Evolutionary conservation across 2,329 filamentous ascomycete species (phyloP).

Genomic region (Cercospora canescens): DNA sequence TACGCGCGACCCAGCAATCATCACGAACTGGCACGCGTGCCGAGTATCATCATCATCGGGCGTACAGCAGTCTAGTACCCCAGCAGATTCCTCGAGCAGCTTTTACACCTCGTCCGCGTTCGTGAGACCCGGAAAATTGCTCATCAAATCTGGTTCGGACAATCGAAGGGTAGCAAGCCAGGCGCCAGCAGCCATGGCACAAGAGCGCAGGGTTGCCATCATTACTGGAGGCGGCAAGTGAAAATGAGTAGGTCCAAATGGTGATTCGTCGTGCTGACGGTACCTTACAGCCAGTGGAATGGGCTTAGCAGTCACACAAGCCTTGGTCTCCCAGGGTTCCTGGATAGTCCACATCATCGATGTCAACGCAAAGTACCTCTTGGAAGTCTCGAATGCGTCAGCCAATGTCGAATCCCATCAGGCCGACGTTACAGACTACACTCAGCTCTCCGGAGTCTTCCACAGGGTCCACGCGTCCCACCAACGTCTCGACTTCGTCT

Average conservation of each 20-base stretch:
- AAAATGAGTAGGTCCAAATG: neutral
- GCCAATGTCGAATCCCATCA: conserved; percentile 39
- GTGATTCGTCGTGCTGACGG: neutral
- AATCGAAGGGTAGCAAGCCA: too few relatives aligned
- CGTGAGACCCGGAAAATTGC: too few relatives aligned
- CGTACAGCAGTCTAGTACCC: too few relatives aligned
- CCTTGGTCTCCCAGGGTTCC: conserved; percentile 36
- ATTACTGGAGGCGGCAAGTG: conserved; percentile 31
- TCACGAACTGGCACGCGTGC: neutral
- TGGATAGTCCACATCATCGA: conserved; percentile 46
- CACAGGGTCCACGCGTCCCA: conserved; percentile 36
- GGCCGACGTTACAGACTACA: conserved; percentile 42
- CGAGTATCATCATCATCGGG: neutral
- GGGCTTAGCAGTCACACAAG: conserved; percentile 42
- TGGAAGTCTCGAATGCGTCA: conserved; percentile 30
- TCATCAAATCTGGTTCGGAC: too few relatives aligned
- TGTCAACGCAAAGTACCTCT: conserved; percentile 38
- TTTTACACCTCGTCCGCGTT: too few relatives aligned
- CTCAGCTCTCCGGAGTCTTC: conserved; percentile 37
- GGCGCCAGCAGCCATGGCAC: neutral
- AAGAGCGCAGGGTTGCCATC: conserved; percentile 26
- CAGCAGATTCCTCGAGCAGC: too few relatives aligned
- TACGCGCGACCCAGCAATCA: neutral
- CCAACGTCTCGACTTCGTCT: conserved; percentile 48
- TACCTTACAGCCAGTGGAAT: conserved; percentile 41